These are phyloP conservation scores for Ascochyta koolunga DNA, from an alignment of 2,329 filamentous ascomycete species.

Conservation along the genomic window DNA sequence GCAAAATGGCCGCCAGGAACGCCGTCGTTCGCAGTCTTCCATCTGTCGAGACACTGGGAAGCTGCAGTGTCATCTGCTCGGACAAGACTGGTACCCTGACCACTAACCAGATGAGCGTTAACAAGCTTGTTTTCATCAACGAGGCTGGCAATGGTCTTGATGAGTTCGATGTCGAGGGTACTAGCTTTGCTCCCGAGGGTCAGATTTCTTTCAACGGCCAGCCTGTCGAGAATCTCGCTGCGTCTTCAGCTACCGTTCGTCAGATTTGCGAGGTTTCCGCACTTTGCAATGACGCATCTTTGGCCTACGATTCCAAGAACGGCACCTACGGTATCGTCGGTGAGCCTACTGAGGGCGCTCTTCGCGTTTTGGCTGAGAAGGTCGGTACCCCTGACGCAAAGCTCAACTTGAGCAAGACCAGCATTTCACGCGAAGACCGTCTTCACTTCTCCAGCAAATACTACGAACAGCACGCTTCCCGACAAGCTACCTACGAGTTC, in stretches of 20 bases:
- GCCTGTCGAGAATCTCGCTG: conserved; percentile 69
- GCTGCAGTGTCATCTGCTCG: conserved; percentile 99
- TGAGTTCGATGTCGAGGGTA: conserved; percentile 89
- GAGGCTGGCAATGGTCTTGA: conserved; percentile 75
- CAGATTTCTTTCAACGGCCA: conserved; percentile 73
- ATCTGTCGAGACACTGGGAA: conserved; percentile 96
- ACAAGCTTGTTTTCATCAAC: conserved; percentile 84
- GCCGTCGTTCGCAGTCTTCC: conserved; percentile 95
- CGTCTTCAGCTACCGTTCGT: conserved; percentile 74
- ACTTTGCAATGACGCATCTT: conserved; percentile 86
- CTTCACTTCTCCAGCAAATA: conserved; percentile 82
- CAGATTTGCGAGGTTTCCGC: conserved; percentile 75
- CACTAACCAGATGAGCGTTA: conserved; percentile 99
- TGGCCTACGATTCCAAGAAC: conserved; percentile 80
- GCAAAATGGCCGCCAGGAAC: conserved; percentile 99
- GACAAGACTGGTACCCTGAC: conserved; percentile 99
- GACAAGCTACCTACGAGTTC: conserved; percentile 91
- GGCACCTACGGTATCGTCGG: conserved; percentile 81
- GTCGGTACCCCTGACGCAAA: conserved; percentile 78
- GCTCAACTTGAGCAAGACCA: conserved; percentile 59
- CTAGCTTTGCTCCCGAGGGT: conserved; percentile 86
- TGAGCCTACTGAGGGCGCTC: conserved; percentile 92
- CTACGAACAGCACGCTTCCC: conserved; percentile 77
- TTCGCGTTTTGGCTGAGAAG: conserved; percentile 92
- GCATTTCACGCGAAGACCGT: conserved; percentile 61